Conservation (phyloP, 1,139 yeast species). For the Debaryomyces sp. region DNA sequence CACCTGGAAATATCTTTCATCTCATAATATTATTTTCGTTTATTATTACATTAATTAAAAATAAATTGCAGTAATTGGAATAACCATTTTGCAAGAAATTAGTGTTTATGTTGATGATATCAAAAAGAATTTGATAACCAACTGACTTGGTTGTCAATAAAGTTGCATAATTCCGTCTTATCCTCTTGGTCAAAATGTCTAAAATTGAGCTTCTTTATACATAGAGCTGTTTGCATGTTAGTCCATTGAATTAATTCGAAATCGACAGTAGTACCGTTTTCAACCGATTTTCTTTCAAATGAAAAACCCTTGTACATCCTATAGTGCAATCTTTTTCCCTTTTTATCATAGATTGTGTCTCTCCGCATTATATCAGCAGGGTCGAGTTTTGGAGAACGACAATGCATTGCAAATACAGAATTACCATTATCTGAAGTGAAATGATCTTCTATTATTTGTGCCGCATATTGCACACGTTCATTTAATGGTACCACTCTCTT, state of each 20-base stretch:
- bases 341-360: conserved; percentile 26
- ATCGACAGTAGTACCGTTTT: conserved; percentile 17
- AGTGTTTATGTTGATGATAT: too few relatives aligned
- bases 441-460: background rate
- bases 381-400: conserved; percentile 3
- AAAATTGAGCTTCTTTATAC: conserved; percentile 29
- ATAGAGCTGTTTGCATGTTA: conserved; percentile 29
- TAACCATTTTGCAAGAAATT: too few relatives aligned
- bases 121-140: conserved; percentile 26
- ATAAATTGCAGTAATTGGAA: too few relatives aligned
- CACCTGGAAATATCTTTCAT: too few relatives aligned
- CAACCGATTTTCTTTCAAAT: conserved; percentile 15
- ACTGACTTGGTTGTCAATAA: conserved; percentile 33
- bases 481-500: background rate
- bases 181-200: conserved; percentile 27
- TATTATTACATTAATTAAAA: too few relatives aligned
- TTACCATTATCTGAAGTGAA: background rate
- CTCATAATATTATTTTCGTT: too few relatives aligned
- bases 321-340: background rate
- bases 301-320: conserved; percentile 18
- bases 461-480: conserved; percentile 2
- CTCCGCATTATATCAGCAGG: conserved; percentile 22
- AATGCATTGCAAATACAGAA: conserved; percentile 12
- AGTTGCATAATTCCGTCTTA: conserved; percentile 28
- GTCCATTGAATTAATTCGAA: conserved; percentile 42